Evolutionary conservation across 768 basidiomycete genomes (phyloP).

Genomic region (Rickenella mellea): DNA sequence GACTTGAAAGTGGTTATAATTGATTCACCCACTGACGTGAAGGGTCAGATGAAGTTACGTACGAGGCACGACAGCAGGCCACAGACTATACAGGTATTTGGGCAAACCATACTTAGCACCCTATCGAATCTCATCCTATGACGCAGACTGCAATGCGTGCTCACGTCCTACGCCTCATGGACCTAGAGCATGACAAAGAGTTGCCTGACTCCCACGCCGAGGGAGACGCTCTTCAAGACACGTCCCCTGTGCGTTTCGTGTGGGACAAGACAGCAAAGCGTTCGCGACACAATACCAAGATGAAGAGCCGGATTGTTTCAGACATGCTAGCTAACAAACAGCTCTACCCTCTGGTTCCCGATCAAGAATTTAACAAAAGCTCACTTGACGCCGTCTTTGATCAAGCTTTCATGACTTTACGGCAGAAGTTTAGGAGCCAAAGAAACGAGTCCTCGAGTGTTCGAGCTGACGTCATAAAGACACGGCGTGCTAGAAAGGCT

Average conservation of each 20-base stretch:
- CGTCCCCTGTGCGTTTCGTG: constrained; percentile 62
- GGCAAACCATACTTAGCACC: not conserved
- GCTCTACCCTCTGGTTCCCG: constrained; percentile 53
- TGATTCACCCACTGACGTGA: not conserved
- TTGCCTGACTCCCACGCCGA: constrained; percentile 58
- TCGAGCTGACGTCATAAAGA: constrained; percentile 18
- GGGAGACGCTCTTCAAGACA: constrained; percentile 30
- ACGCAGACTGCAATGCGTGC: constrained; percentile 59
- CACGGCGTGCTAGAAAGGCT: constrained; percentile 55
- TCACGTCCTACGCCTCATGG: constrained; percentile 55
- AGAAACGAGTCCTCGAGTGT: constrained; percentile 35
- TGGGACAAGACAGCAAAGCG: constrained; percentile 75
- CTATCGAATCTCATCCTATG: not conserved
- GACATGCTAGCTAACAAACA: constrained; percentile 50
- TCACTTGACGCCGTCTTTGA: constrained; percentile 55
- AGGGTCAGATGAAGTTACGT: not conserved
- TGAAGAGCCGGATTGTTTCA: constrained; percentile 54
- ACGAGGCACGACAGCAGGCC: not conserved
- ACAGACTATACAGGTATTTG: not conserved
- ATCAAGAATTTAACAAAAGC: constrained; percentile 58
- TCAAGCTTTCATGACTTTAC: constrained; percentile 57
- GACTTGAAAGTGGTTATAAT: too few relatives aligned
- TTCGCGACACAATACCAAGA: constrained; percentile 61
- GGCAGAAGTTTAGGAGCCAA: constrained; percentile 59
- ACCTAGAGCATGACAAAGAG: constrained; percentile 40